phyloP scores from a whole-genome alignment of 2,329 filamentous ascomycete species.

The Aspergillus arachidicola region DNA sequence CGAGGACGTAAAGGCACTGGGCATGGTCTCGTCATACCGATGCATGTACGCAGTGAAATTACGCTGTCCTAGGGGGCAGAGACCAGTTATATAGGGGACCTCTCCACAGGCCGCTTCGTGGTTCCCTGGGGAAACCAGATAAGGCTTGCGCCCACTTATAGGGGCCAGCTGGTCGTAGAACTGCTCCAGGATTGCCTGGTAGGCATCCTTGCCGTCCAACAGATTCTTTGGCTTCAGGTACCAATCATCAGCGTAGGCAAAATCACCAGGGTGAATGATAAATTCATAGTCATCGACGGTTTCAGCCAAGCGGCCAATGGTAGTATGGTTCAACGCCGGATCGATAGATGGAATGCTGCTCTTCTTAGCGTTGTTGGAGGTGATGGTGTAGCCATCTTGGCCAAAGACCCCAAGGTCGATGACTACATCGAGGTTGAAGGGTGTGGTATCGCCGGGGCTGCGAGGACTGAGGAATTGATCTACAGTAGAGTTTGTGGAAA shows the following conservation, averaged over 20 bases:
- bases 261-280: constrained; percentile 45
- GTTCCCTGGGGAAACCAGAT: constrained; percentile 62
- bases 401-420: constrained; percentile 61
- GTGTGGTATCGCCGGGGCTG: constrained; percentile 55
- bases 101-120: constrained; percentile 58
- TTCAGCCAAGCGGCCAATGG: constrained; percentile 57
- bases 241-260: constrained; percentile 65
- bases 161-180: constrained; percentile 61
- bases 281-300: constrained; percentile 60
- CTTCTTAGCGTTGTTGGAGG: constrained; percentile 48
- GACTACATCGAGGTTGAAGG: constrained; percentile 57
- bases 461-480: constrained; percentile 59
- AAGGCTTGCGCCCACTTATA: constrained; percentile 56
- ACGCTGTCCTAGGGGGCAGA: constrained; percentile 52
- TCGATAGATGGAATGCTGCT: constrained; percentile 53
- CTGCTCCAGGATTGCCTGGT: constrained; percentile 58
- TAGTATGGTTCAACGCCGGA: constrained; percentile 60
- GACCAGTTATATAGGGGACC: constrained; percentile 25
- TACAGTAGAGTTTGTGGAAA: constrained; percentile 57
- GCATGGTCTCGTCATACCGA: constrained; percentile 58
- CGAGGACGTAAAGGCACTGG: constrained; percentile 53
- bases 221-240: constrained; percentile 50
- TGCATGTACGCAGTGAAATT: constrained; percentile 65
- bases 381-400: constrained; percentile 55
- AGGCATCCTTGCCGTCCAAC: constrained; percentile 54